These are phyloP conservation scores for Phyllosticta citriasiana DNA, from an alignment of 2,329 filamentous ascomycete species.

Conservation along the genomic window DNA sequence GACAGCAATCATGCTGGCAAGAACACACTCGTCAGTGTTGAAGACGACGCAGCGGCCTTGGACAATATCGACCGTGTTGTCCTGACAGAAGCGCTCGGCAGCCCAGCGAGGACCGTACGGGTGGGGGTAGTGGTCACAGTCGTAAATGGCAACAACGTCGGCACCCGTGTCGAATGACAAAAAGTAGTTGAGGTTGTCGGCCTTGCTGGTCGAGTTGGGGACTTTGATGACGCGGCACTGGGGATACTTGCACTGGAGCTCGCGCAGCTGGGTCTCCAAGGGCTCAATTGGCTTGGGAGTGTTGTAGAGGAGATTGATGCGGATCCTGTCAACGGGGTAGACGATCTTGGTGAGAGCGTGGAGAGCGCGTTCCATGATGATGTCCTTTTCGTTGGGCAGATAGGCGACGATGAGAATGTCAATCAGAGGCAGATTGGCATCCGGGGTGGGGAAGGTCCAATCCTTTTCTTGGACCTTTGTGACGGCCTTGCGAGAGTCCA, in stretches of 20 bases:
- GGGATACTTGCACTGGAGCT: constrained; percentile 28
- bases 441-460: constrained; percentile 33
- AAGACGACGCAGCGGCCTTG: constrained; percentile 42
- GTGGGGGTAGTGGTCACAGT: constrained; percentile 42
- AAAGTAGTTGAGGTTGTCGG: constrained; percentile 42
- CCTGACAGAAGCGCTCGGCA: constrained; percentile 35
- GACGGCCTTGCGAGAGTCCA: constrained; percentile 28
- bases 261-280: constrained; percentile 33
- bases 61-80: constrained; percentile 36
- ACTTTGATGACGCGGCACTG: constrained; percentile 39
- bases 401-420: constrained; percentile 42
- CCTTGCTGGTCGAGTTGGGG: constrained; percentile 39
- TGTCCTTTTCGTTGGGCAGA: constrained; percentile 42
- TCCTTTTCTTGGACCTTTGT: constrained; percentile 28
- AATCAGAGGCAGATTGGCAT: constrained; percentile 32
- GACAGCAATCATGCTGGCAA: constrained; percentile 39
- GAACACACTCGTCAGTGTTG: constrained; percentile 35
- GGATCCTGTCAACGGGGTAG: constrained; percentile 37
- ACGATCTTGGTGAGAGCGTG: constrained; percentile 38
- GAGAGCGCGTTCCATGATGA: constrained; percentile 38
- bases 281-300: constrained; percentile 38
- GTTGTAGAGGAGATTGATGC: constrained; percentile 41
- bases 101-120: constrained; percentile 41
- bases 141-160: constrained; percentile 39
- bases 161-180: constrained; percentile 35